phyloP scores from a whole-genome alignment of 1,284 basidiomycete genomes.

The Cutaneotrichosporon sp. region DNA sequence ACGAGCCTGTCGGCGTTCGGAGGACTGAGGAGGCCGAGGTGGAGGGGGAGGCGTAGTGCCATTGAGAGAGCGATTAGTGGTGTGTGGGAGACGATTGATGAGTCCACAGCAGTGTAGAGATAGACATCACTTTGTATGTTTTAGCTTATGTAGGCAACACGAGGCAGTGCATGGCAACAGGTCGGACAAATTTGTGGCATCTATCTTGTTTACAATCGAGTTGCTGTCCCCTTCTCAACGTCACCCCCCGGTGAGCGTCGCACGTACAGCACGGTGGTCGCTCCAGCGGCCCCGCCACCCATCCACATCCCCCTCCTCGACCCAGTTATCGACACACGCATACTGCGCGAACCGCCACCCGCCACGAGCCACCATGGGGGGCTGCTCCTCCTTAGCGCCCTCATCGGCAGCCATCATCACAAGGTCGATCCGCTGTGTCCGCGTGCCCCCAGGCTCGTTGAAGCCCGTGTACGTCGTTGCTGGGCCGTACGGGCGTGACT shows the following conservation, averaged over 20 bases:
- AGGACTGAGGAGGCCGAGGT: too few relatives aligned
- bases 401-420: slow-evolving; percentile 32
- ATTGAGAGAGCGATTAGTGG: too few relatives aligned
- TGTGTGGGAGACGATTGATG: too few relatives aligned
- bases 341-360: slow-evolving; percentile 30
- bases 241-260: slow-evolving; percentile 11
- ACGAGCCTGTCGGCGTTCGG: too few relatives aligned
- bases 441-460: slow-evolving; percentile 22
- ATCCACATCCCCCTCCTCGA: slow-evolving; percentile 31
- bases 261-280: slow-evolving; percentile 42
- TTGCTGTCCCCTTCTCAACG: too few relatives aligned
- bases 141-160: too few relatives aligned
- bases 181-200: too few relatives aligned
- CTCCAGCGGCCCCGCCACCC: slow-evolving; percentile 43
- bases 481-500: slow-evolving; percentile 35
- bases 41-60: too few relatives aligned
- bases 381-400: not conserved
- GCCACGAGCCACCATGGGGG: slow-evolving; percentile 13
- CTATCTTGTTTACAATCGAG: too few relatives aligned
- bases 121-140: too few relatives aligned
- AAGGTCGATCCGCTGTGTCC: slow-evolving; percentile 37
- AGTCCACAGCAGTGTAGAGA: too few relatives aligned
- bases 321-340: slow-evolving; percentile 40
- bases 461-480: slow-evolving; percentile 39
- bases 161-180: too few relatives aligned